Percentiles rank a stretch among this genome's conserved stretches.
Conservation (phyloP, 768 basidiomycete genomes). For the Pulveroboletus sp. region DNA sequence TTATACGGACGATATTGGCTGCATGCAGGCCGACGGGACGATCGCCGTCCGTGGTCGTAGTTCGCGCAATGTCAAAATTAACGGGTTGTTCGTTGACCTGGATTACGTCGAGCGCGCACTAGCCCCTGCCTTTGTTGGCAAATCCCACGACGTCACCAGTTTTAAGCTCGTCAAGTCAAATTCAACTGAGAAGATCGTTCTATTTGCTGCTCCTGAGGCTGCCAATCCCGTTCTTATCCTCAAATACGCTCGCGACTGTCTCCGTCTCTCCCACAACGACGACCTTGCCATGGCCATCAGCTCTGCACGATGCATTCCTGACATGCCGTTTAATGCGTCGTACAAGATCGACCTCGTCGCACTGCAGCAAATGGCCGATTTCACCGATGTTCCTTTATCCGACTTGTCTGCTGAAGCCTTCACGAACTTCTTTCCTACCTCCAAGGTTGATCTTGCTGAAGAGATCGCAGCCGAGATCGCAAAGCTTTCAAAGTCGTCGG, state of each 20-base stretch:
- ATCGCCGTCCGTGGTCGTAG: slow-evolving; percentile 26
- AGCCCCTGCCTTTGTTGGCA: slow-evolving; percentile 21
- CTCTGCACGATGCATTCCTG: slow-evolving; percentile 22
- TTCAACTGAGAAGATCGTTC: slow-evolving; percentile 24
- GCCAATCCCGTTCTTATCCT: slow-evolving; percentile 21
- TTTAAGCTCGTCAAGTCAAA: slow-evolving; percentile 30
- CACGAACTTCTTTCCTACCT: not conserved
- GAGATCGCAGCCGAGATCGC: slow-evolving; percentile 34
- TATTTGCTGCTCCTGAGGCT: slow-evolving; percentile 19
- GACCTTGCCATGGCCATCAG: slow-evolving; percentile 23
- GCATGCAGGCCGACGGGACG: slow-evolving; percentile 26
- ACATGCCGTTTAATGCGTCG: slow-evolving; percentile 31
- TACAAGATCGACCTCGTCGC: slow-evolving; percentile 29
- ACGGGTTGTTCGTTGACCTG: slow-evolving; percentile 28
- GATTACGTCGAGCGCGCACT: slow-evolving; percentile 28
- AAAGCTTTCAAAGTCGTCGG: slow-evolving; percentile 26
- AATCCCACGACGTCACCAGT: slow-evolving; percentile 13
- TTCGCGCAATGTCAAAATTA: slow-evolving; percentile 30
- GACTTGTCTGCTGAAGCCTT: slow-evolving; percentile 16
- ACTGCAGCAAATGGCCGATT: slow-evolving; percentile 26
- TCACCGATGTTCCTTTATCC: slow-evolving; percentile 10
- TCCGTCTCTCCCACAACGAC: slow-evolving; percentile 16
- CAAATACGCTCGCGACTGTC: slow-evolving; percentile 21
- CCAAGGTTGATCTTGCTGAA: slow-evolving; percentile 25
- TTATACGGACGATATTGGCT: slow-evolving; percentile 29